Base-by-base conservation (phyloP, 495 filamentous ascomycete species). In the Podospora sp. region DNA sequence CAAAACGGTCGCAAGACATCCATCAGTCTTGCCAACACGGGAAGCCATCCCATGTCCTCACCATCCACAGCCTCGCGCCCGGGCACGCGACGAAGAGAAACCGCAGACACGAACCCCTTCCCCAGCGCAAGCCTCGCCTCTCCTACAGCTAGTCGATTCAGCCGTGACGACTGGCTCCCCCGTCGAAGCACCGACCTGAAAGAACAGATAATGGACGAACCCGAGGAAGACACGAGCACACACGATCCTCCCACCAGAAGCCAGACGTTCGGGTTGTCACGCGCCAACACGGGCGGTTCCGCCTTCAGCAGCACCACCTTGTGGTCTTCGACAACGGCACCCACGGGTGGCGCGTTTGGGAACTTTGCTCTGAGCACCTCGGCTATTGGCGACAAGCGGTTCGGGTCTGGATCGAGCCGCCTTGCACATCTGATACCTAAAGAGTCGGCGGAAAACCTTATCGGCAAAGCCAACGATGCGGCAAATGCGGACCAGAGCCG, bases 361-460 rank as follows among this genome's bases (percentile, higher is more conserved):
- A 94, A 85, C 65, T 97, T 97, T 73, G 88, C 88, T 11, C 75
- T 93, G 24, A 75, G 77, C 3, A 78, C 78, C 24, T 78, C 82
- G 9, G 66, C 79, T 22, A 85, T 87, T 24, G 85, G 88, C 18
- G 92, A 96, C 63, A 95, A 93, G 81, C 87, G 88, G 1, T 87
- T 88, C 73, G 90, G 87, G 68, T 83, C 91, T 36, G 88, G 90
- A 14, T 91, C 93, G 72, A 96, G 92, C 75, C 87, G 92, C 49
- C 88, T 97, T 71, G 93, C 93, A 68, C 91, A 90, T 60, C 75
- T 97, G 35, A 90, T 97, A 71, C 88, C 87, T 11, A 92, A 91
- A 78, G 91, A 92, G 53, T 91, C 85, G 71, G 78, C 82, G 8
- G 93, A 97, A 65, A 91, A 89, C 63, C 72, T 86, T 5, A 73